These are phyloP conservation scores for Kodamaea restingae DNA, from an alignment of 805 yeast genomes.

Conservation along the genomic window DNA sequence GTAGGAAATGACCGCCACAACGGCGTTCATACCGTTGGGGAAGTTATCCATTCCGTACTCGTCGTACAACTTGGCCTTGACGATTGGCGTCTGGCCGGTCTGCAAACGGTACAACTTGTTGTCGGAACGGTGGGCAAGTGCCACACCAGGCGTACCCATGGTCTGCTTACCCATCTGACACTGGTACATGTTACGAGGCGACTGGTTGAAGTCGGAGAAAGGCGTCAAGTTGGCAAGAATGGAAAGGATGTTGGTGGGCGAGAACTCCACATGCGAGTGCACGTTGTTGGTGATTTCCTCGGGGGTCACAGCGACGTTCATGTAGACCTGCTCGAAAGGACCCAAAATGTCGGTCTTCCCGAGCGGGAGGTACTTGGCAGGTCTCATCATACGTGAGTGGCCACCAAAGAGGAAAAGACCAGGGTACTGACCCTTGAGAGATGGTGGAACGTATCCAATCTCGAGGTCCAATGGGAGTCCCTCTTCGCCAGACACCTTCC, in stretches of 20 bases:
- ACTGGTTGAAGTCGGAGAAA: conserved; percentile 96
- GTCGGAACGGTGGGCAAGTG: conserved; percentile 85
- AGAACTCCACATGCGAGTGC: conserved; percentile 90
- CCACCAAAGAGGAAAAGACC: conserved; percentile 92
- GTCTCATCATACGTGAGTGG: conserved; percentile 92
- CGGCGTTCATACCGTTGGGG: conserved; percentile 98
- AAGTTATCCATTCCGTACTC: conserved; percentile 97
- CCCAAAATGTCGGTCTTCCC: conserved; percentile 85
- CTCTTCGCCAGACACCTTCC: conserved; percentile 82
- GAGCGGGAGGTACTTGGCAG: conserved; percentile 85
- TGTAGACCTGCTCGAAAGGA: conserved; percentile 96
- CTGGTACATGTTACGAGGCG: conserved; percentile 99
- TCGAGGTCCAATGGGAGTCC: conserved; percentile 85
- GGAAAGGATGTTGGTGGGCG: conserved; percentile 92
- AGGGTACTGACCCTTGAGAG: conserved; percentile 93
- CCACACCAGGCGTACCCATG: conserved; percentile 99
- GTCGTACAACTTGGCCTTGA: conserved; percentile 87
- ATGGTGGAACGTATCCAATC: conserved; percentile 95
- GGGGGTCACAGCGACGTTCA: conserved; percentile 94
- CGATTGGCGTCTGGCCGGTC: conserved; percentile 96
- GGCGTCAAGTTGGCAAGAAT: conserved; percentile 97
- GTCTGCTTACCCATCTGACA: conserved; percentile 99
- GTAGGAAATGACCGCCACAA: conserved; percentile 96
- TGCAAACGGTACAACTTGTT: conserved; percentile 91
- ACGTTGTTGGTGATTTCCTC: conserved; percentile 76